Evolutionary conservation across 164 flowering plant species (phyloP), one percentile per base, ranked within the genome.

Genomic region (Buxus sempervirens): DNA sequence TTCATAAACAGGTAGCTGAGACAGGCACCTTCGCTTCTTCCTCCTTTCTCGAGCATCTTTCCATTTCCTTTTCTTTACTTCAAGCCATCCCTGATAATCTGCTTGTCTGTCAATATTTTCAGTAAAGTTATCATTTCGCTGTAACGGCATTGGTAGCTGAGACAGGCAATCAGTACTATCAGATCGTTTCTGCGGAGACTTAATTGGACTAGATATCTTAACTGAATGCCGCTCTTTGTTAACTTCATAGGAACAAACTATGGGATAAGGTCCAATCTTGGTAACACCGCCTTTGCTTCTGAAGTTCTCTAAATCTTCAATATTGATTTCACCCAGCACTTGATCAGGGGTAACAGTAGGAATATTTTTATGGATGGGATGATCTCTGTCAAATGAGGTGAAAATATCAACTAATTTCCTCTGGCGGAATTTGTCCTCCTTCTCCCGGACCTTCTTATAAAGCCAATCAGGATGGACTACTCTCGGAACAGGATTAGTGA

Each of bases 391-490:
- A 62, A 72, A 36, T 16, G 84, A 61, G 66, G 78, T 76, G 70
- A 96, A 96, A 4, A 90, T 86, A 77, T 96, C 98, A 83, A 72
- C 84, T 67, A 96, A 73, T 72, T 88, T 96, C 26, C 88, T 69
- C 62, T 96, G 99, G 32, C 97, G 94, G 81, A 93, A 88, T 67
- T 86, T 96, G 76, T 96, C 99, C 14, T 90, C 96, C 79, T 90
- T 93, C 77, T 96, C 99, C 56, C 92, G 93, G 67, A 96, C 95
- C 82, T 86, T 96, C 76, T 86, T 96, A 75, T 93, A 90, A 71
- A 96, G 81, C 99, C 99, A 96, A 79, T 96, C 99, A 73, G 99
- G 99, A 84, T 96, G 99, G 75, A 78, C 68, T 60, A 96, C 99
- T 79, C 99, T 83, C 26, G 99, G 98, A 54, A 93, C 98, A 78